Conservation (phyloP, 2,329 filamentous ascomycete genomes). For the Hypomyces perniciosus region DNA sequence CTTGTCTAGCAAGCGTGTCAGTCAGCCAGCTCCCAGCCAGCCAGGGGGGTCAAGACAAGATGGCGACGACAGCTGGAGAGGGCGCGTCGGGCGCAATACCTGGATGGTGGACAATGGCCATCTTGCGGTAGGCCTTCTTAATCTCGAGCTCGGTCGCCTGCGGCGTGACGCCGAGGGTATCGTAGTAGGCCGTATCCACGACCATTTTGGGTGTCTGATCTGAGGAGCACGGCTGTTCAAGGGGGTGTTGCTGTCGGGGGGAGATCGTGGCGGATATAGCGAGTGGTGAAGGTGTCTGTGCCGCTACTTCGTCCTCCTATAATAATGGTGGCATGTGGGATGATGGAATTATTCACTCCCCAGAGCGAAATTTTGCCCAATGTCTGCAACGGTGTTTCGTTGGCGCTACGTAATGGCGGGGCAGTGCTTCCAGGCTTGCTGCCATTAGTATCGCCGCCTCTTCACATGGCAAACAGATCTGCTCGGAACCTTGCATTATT, state of each 20-base stretch:
- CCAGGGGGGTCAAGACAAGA: background rate
- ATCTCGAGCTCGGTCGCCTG: slow-evolving; percentile 87
- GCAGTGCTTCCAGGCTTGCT: slow-evolving; percentile 19
- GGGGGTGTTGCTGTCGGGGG: background rate
- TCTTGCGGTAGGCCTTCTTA: slow-evolving; percentile 93
- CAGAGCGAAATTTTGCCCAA: slow-evolving; percentile 12
- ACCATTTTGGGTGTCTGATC: slow-evolving; percentile 55
- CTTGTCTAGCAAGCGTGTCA: slow-evolving; percentile 60
- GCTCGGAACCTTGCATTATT: too few species aligned
- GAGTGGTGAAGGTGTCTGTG: background rate
- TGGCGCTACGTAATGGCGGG: slow-evolving; percentile 31
- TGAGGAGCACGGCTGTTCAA: background rate
- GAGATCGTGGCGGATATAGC: background rate
- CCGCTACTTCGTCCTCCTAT: background rate
- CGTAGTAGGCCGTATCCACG: slow-evolving; percentile 83
- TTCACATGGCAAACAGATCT: too few species aligned
- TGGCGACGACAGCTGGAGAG: slow-evolving; percentile 3
- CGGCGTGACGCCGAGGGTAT: slow-evolving; percentile 75
- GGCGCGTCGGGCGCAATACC: slow-evolving; percentile 42
- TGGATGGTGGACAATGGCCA: slow-evolving; percentile 89
- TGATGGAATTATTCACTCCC: slow-evolving; percentile 5
- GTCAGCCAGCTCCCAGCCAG: background rate
- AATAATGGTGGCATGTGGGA: slow-evolving; percentile 4
- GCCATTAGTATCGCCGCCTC: too few species aligned
- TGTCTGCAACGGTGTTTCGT: background rate